Evolutionary conservation across 1,139 yeast genomes (phyloP).

Genomic region (Blastobotrys persicus): DNA sequence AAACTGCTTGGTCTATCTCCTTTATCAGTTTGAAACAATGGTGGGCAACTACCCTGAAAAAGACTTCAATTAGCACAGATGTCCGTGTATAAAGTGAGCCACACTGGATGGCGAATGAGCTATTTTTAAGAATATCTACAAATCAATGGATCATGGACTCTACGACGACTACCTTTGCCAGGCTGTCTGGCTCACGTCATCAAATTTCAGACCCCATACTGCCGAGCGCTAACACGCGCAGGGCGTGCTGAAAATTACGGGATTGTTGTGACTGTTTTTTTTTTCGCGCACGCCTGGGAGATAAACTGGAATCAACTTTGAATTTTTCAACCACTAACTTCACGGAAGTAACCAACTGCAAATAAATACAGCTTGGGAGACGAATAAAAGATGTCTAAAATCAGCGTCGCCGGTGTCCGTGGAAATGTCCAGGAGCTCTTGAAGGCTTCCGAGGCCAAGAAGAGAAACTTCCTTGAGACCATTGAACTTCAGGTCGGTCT

Average conservation of each 20-base stretch:
- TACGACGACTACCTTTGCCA: too few species aligned
- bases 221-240: background rate
- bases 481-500: conserved; percentile 99
- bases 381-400: conserved; percentile 75
- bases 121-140: too few species aligned
- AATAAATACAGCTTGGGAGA: conserved; percentile 38
- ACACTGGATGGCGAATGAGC: too few species aligned
- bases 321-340: conserved; percentile 1
- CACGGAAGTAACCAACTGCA: conserved; percentile 18
- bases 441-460: conserved; percentile 95
- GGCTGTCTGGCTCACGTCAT: background rate
- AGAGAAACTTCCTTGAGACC: conserved; percentile 99
- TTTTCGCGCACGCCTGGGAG: background rate
- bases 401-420: conserved; percentile 91
- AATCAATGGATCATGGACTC: too few species aligned
- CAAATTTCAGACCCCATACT: background rate
- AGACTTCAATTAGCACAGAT: too few species aligned
- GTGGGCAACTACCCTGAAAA: too few species aligned
- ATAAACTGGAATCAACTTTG: background rate
- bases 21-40: too few species aligned
- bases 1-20: too few species aligned
- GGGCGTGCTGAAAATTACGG: background rate
- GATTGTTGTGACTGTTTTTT: conserved; percentile 7
- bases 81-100: too few species aligned
- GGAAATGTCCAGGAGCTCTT: conserved; percentile 92